Percentiles rank a stretch among this genome's conserved stretches.
Evolutionary conservation across 768 basidiomycete genomes (phyloP).

Genomic region (Amanita polypyramis): DNA sequence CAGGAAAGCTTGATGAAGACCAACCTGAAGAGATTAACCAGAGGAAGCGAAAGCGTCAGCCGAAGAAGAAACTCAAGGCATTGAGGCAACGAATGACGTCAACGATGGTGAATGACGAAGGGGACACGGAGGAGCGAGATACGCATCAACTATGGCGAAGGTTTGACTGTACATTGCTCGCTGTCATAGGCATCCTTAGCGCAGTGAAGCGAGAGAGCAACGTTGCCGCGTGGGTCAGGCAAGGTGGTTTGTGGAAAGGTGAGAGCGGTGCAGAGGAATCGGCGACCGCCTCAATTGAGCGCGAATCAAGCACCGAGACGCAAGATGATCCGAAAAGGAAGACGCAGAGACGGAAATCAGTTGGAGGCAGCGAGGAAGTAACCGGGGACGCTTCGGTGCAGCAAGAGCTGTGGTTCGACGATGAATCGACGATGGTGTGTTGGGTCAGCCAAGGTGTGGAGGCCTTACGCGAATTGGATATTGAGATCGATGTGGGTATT

Average conservation of each 20-base stretch:
- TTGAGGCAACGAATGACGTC: slow-evolving; percentile 1
- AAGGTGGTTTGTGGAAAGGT: slow-evolving; percentile 33
- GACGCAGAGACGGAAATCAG: not conserved
- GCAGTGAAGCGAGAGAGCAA: slow-evolving; percentile 46
- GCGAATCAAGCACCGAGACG: not conserved
- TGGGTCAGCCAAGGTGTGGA: slow-evolving; percentile 7
- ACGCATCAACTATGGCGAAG: not conserved
- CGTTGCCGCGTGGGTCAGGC: slow-evolving; percentile 57
- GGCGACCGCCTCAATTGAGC: not conserved
- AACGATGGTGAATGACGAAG: not conserved
- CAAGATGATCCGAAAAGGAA: not conserved
- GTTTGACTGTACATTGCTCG: slow-evolving; percentile 50
- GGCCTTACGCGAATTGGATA: slow-evolving; percentile 1
- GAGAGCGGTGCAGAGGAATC: not conserved
- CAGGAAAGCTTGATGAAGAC: not conserved
- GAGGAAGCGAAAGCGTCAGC: slow-evolving; percentile 11
- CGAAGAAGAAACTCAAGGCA: slow-evolving; percentile 1
- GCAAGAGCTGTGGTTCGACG: slow-evolving; percentile 5
- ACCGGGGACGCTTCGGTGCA: not conserved
- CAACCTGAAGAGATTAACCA: slow-evolving; percentile 8
- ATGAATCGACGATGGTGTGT: not conserved
- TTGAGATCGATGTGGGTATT: slow-evolving; percentile 1
- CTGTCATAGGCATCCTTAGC: slow-evolving; percentile 59
- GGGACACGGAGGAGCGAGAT: slow-evolving; percentile 1
- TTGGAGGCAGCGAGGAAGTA: not conserved